Evolutionary conservation across 1,139 yeast genomes (phyloP), one percentile per base, ranked within the genome.

Genomic region (Kodamaea alishanica): DNA sequence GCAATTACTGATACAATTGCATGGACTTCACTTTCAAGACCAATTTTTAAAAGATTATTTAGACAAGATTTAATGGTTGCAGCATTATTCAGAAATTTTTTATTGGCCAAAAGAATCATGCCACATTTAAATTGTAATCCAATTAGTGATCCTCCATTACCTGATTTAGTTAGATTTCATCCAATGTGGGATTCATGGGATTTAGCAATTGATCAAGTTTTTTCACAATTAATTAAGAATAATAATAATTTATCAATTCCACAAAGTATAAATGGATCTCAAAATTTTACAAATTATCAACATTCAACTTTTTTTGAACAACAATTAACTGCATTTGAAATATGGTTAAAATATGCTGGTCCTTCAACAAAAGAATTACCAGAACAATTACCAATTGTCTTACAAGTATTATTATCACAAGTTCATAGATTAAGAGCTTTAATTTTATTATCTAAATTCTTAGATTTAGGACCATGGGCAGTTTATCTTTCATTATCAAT

Each of bases 141-240:
- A 1, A 80, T 90, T 4, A 87, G 96, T 27, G 95, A 88, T 48
- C 99, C 99, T 0, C 89, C 87, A 8, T 68, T 92, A 30, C 98
- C 98, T 0, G 90, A 88, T 42, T 69, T 80, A 8, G 79, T 82
- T 2, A 79, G 87, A 38, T 76, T 77, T 46, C 97, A 94, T 57
- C 81, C 95, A 8, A 84, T 92, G 88, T 92, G 99, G 99, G 95
- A 89, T 47, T 84, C 97, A 0, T 92, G 98, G 98, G 98, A 94
- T 57, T 69, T 92, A 53, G 97, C 98, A 0, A 84, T 92, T 35
- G 97, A 92, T 60, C 97, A 92, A 55, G 95, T 95, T 2, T 68
- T 94, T 39, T 79, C 88, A 4, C 88, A 84, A 52, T 60, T 84
- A 34, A 70, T 83, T 37, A 70, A 68, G 41, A 66, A 60, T 40